A percentile compares a stretch with the other conserved stretches of the same genome.
These are phyloP conservation scores for Aureobasidium sp. DNA, from an alignment of 2,329 filamentous ascomycete species.

Conservation along the genomic window DNA sequence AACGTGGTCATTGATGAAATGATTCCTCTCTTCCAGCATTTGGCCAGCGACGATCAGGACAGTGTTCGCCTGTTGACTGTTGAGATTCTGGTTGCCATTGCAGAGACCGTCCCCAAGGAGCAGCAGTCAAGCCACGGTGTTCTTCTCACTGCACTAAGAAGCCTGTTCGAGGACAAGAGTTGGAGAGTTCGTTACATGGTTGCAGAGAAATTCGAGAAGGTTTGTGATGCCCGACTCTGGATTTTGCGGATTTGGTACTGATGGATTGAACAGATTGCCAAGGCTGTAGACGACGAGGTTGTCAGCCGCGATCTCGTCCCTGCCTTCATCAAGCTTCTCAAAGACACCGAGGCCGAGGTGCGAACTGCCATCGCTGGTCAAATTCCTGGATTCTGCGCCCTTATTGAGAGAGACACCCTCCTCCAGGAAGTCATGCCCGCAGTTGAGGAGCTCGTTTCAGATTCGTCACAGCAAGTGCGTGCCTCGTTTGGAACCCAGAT, in stretches of 20 bases:
- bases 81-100: constrained; percentile 91
- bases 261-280: constrained; percentile 66
- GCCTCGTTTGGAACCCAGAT: constrained; percentile 94
- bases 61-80: constrained; percentile 94
- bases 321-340: constrained; percentile 93
- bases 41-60: constrained; percentile 94
- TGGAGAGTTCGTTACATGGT: constrained; percentile 99
- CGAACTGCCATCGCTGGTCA: constrained; percentile 94
- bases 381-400: constrained; percentile 90
- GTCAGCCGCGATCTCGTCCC: constrained; percentile 89
- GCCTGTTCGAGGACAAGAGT: constrained; percentile 97
- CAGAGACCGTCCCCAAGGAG: constrained; percentile 95
- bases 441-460: constrained; percentile 91
- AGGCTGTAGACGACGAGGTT: constrained; percentile 96
- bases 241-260: constrained; percentile 17
- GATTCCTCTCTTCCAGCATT: constrained; percentile 97
- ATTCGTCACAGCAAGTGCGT: constrained; percentile 93
- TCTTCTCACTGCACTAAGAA: constrained; percentile 80
- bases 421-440: constrained; percentile 95
- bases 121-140: constrained; percentile 96
- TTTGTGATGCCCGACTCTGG: constrained; percentile 32
- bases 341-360: constrained; percentile 96
- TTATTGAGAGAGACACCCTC: constrained; percentile 80
- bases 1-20: constrained; percentile 93
- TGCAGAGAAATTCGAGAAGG: constrained; percentile 96